phyloP scores from a whole-genome alignment of 768 basidiomycete species.

The Termitomyces sp. region DNA sequence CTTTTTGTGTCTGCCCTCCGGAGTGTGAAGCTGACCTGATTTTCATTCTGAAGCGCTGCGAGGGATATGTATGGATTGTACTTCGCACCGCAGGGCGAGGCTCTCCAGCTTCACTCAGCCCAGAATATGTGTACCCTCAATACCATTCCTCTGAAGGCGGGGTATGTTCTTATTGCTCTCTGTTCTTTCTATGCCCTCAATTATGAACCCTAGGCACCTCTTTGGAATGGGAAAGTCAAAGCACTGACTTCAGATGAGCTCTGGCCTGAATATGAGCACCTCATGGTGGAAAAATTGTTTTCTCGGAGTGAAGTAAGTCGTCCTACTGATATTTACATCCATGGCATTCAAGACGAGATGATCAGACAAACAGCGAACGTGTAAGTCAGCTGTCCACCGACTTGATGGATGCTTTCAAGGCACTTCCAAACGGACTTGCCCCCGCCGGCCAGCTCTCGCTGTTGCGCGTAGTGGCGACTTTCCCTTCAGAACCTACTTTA shows the following conservation, averaged over 20 bases:
- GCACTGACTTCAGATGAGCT: not conserved
- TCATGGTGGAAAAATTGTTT: not conserved
- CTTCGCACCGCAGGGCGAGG: not conserved
- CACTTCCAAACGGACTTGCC: not conserved
- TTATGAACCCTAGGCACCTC: not conserved
- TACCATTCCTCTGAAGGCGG: not conserved
- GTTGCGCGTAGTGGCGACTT: no score
- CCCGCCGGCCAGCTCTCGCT: not conserved
- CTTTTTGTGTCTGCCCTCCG: constrained; percentile 1
- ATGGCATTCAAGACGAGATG: no score
- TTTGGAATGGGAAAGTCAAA: not conserved
- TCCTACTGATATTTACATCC: not conserved
- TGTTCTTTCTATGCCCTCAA: not conserved
- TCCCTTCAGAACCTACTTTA: no score
- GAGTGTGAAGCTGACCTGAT: not conserved
- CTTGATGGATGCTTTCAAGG: no score
- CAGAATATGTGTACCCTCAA: not conserved
- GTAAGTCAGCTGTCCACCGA: no score
- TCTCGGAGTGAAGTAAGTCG: not conserved
- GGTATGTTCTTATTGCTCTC: not conserved
- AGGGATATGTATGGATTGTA: not conserved
- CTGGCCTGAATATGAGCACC: not conserved
- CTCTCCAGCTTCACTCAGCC: not conserved
- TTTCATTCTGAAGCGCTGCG: not conserved
- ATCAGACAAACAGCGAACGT: no score